Evolutionary conservation across 306 rosid genomes (phyloP).

Genomic region (Dalbergia cochinchinensis): DNA sequence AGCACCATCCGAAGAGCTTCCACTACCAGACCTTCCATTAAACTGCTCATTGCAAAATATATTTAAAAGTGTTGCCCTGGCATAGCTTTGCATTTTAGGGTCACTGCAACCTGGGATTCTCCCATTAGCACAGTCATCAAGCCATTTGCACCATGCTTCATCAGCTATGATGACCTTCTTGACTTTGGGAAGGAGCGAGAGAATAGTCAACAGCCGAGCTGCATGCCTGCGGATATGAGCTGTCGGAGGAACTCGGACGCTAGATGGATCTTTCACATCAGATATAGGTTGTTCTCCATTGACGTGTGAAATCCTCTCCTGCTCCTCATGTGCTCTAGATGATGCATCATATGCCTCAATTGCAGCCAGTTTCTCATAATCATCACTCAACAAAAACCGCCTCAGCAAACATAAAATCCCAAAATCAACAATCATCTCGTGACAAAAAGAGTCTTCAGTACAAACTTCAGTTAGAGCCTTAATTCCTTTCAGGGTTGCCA

Average conservation of each 20-base stretch:
- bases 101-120: conserved; percentile 89
- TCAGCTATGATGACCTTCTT: conserved; percentile 75
- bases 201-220: conserved; percentile 86
- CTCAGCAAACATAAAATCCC: conserved; percentile 87
- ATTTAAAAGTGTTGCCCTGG: conserved; percentile 81
- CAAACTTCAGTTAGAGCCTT: conserved; percentile 90
- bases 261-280: conserved; percentile 65
- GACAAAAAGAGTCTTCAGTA: conserved; percentile 66
- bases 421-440: conserved; percentile 69
- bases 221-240: conserved; percentile 97
- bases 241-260: conserved; percentile 91
- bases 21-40: conserved; percentile 53
- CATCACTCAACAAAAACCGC: conserved; percentile 82
- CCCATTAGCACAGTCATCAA: conserved; percentile 91
- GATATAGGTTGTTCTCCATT: conserved; percentile 53
- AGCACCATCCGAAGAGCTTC: conserved; percentile 49
- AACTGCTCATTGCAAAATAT: conserved; percentile 61
- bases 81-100: conserved; percentile 85
- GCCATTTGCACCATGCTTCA: conserved; percentile 83
- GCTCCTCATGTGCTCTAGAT: conserved; percentile 72
- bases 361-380: conserved; percentile 95
- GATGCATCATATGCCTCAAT: conserved; percentile 93
- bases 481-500: conserved; percentile 91
- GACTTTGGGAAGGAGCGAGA: conserved; percentile 79
- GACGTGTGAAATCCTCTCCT: conserved; percentile 61